Base-by-base conservation (phyloP, 2,329 filamentous ascomycete species). In the Stagonosporopsis vannaccii region DNA sequence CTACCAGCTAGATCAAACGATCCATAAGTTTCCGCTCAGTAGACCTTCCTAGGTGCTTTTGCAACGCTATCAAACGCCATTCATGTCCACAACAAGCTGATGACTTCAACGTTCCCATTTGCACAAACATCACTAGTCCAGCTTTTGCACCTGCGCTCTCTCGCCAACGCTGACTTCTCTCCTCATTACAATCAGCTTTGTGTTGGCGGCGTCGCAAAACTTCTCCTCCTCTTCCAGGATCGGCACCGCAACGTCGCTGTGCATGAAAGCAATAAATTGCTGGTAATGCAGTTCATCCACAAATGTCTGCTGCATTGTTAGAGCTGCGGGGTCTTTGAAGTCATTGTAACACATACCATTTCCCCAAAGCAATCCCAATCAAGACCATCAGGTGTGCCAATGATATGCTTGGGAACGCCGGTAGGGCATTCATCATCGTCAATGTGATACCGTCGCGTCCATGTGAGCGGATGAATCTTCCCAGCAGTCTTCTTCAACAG, bases 341-440 rank as follows among this genome's bases (percentile, higher is more conserved):
- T 9, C 2, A 12, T 3, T 23, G 13, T 1, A 23, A 6, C 7
- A 42, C 52, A 11, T 42, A 56, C 52, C 62, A 65, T 65, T 12
- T 58, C 57, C 20, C 62, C 56, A 19, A 60, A 62, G 19, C 61
- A 63, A 26, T 65, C 62, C 61, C 61, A 65, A n/a, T 63, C 62
- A 20, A 65, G 35, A n/a, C 49, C 51, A 6, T 59, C 61, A 25
- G 58, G 47, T 4, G 23, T 41, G 11, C 61, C 61, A 15, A 65
- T 45, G 19, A 62, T 50, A 2, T 59, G 39, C 20, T 46, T 58
- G 2, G 61, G 30, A 12, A 65, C 22, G 1, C 62, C 62, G 8
- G 32, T 51, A 0, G 62, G 62, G 1, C 54, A 46, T 25, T 65
- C 61, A 11, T 50, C 54, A 1, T 63, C 61, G 4, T 56, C 59